Evolutionary conservation across 257 asterid genomes (phyloP).

Genomic region (Datura wrightii): DNA sequence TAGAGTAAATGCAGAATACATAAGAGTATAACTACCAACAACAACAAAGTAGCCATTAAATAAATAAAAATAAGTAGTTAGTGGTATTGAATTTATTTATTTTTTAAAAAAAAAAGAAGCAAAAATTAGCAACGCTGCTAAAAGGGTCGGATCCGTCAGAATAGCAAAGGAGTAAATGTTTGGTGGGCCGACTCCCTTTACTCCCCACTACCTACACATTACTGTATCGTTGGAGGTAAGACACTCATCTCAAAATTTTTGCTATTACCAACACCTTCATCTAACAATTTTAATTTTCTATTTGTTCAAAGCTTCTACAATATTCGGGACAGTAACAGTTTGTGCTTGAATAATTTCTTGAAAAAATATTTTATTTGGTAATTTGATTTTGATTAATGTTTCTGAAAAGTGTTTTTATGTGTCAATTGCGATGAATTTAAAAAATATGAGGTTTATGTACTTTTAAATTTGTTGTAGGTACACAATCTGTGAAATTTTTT

Average conservation of each 20-base stretch:
- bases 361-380: no score
- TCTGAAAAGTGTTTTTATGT: no score
- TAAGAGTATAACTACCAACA: slow-evolving; percentile 18
- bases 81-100: neutral
- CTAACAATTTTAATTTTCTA: neutral
- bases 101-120: neutral
- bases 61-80: slow-evolving; percentile 17
- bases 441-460: no score
- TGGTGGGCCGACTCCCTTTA: slow-evolving; percentile 19
- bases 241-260: slow-evolving; percentile 16
- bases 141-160: neutral
- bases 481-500: no score
- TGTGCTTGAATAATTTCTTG: no score
- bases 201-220: slow-evolving; percentile 25
- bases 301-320: neutral
- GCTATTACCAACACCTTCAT: slow-evolving; percentile 1
- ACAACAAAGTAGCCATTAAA: neutral
- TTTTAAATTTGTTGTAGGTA: no score
- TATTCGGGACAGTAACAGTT: no score
- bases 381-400: no score
- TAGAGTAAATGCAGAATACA: slow-evolving; percentile 1
- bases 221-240: slow-evolving; percentile 16
- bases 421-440: no score
- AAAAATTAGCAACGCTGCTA: neutral
- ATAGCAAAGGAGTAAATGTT: neutral